These are phyloP conservation scores for Aplosporella prunicola DNA, from an alignment of 2,329 filamentous ascomycete genomes.

Conservation along the genomic window DNA sequence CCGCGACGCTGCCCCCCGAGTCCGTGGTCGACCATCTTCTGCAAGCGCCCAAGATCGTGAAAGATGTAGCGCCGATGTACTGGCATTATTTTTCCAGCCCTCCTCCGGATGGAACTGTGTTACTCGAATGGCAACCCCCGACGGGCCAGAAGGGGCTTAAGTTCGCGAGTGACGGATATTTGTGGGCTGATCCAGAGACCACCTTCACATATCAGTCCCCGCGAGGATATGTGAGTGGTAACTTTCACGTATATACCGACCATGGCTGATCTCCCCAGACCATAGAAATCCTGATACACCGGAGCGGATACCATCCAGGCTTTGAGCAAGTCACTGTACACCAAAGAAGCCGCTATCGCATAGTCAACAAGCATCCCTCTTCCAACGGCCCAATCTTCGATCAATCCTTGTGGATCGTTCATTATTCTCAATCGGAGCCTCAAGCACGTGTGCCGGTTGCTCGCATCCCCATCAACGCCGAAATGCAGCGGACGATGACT, in stretches of 20 bases:
- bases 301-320: conserved; percentile 66
- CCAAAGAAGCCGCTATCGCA: conserved; percentile 74
- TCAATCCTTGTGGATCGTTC: conserved; percentile 78
- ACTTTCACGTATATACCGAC: not conserved
- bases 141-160: conserved; percentile 55
- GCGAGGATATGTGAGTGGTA: conserved; percentile 49
- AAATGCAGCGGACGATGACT: conserved; percentile 51
- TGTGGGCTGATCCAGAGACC: conserved; percentile 78
- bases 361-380: conserved; percentile 63
- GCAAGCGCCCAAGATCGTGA: conserved; percentile 74
- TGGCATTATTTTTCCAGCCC: conserved; percentile 88
- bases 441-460: conserved; percentile 62
- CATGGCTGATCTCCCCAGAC: conserved; percentile 44
- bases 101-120: conserved; percentile 62
- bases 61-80: conserved; percentile 75
- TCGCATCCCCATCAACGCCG: conserved; percentile 52
- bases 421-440: conserved; percentile 72
- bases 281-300: conserved; percentile 80
- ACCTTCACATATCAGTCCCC: conserved; percentile 62
- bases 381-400: conserved; percentile 60
- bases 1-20: conserved; percentile 60
- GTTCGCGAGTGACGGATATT: conserved; percentile 84
- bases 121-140: conserved; percentile 82
- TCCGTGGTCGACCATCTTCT: conserved; percentile 78
- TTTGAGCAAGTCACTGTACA: conserved; percentile 66